Evolutionary conservation across 2,329 filamentous ascomycete species (phyloP).

Genomic region (Geosmithia flava): DNA sequence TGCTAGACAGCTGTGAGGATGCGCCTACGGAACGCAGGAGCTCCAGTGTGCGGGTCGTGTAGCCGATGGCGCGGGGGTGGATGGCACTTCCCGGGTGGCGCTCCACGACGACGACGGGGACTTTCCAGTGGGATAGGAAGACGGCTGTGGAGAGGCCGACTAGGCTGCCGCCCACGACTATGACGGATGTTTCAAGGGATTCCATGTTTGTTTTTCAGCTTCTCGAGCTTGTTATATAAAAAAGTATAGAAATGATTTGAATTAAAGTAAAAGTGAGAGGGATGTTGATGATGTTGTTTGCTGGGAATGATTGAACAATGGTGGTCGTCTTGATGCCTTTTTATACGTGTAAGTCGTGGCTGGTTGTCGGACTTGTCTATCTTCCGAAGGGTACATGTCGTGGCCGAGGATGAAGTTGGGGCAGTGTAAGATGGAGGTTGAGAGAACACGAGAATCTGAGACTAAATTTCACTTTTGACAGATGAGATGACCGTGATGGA

Average conservation of each 20-base stretch:
- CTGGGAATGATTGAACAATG: neutral
- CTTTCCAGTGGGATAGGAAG: constrained; percentile 16
- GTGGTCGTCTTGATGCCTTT: too few relatives aligned
- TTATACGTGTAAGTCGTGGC: neutral
- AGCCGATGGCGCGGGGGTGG: constrained; percentile 22
- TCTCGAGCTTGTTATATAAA: too few relatives aligned
- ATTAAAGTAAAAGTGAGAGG: too few relatives aligned
- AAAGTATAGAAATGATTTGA: too few relatives aligned
- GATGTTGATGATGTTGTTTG: too few relatives aligned
- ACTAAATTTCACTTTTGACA: too few relatives aligned
- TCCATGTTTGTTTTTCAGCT: neutral
- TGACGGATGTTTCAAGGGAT: constrained; percentile 9
- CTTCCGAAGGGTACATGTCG: neutral
- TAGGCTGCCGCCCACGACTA: constrained; percentile 25
- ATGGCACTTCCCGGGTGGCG: constrained; percentile 18
- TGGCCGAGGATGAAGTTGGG: too few relatives aligned
- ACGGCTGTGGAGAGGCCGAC: constrained; percentile 25
- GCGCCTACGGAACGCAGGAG: constrained; percentile 14
- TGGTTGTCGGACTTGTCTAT: neutral
- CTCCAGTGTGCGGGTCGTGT: constrained; percentile 24
- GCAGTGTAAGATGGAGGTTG: too few relatives aligned
- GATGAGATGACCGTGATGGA: too few relatives aligned
- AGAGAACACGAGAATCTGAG: too few relatives aligned
- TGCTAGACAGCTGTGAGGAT: constrained; percentile 3
- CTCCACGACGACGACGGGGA: constrained; percentile 22